Base-by-base conservation (phyloP, 2,329 filamentous ascomycete genomes). In the Pseudogymnoascus pannorum region DNA sequence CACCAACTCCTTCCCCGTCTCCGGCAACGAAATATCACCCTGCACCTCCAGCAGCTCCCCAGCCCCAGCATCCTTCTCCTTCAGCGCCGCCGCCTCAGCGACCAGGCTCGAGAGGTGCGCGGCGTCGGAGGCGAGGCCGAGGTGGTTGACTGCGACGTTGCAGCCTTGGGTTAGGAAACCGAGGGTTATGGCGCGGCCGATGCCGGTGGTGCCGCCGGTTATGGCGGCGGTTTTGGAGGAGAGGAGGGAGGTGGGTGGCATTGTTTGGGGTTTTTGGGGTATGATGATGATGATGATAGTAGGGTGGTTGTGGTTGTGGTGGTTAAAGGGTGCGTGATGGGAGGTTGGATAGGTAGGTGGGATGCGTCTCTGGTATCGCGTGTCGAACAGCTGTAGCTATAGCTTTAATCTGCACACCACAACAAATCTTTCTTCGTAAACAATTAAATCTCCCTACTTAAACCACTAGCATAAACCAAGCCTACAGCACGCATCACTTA, bases 191-290 rank as follows among this genome's bases (percentile, higher is more conserved):
- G 91, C 92, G 66, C 89, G 84, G 59, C 92, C 92, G 68, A 96
- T 96, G 61, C 91, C 91, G 1, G 91, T 95, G 3, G 88, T 87
- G 62, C 89, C 91, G 66, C 92, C 91, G 0, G 91, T 96, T 69
- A 96, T 91, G 72, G 91, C 88, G 74, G 90, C 90, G 11, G 87
- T 87, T 75, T 95, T 95, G 73, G 83, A 85, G 60, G 76, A 72
- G 62, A 95, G 84, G 67, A 94, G 44, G 81, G 66, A 64, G 64
- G 62, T 64, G 62, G 9, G 68, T 61, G 26, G 60, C 22, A 38
- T 33, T 57, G 26, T 57, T 59, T 61, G 20, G 33, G 14, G 48
- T 48, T 38, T 8, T 26, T 18, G 36, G 6, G 11, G 12, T 8
- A 3, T 35, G 33, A 2, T 14, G 24, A 22, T 57, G 51, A 26